Base-by-base conservation (phyloP, 2,329 filamentous ascomycete genomes). In the Emmonsia crescens region DNA sequence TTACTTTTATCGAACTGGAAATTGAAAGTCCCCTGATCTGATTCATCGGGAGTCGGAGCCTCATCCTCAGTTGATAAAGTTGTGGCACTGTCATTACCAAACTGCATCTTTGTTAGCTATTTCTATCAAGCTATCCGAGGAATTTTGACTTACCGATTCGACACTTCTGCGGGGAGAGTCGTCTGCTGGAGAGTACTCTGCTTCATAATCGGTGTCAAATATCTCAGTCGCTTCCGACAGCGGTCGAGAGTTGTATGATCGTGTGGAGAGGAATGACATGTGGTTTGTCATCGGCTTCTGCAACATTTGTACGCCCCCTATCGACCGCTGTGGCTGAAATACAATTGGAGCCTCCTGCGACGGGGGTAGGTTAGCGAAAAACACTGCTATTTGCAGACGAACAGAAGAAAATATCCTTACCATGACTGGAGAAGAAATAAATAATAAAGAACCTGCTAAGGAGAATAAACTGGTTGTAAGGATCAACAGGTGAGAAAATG, bases 1-100 rank as follows among this genome's bases (percentile, higher is more conserved):
- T 88, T 70, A 33, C 63, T 66, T 10, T 80, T 72, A 57, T 82
- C 80, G 63, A 82, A 77, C 48, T 84, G 80, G 65, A 86, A 81
- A 54, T 83, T 79, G 69, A 85, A 89, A 38, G 80, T 79, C 65
- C 81, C 80, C 64, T 82, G 81, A 67, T 83, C 80, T 67, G 80
- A 80, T 59, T 87, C 87, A 64, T 84, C 82, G 40, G 92, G 92
- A 31, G 92, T 96, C 33, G 85, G 84, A 3, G 86, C 83, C 73
- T 95, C 91, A 70, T 96, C 91, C 71, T 89, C 91, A 1, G 90
- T 92, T 19, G 91, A 96, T 51, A 95, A 80, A 4, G 92, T 96
- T 8, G 90, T 93, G 73, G 91, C 85, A 77, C 89, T 95, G 64
- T 85, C 85, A 60, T 68, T 67, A n/a, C 66, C 69, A 57, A 72